Evolutionary conservation across 1,139 yeast species (phyloP).

Genomic region (Hyphopichia wangnamkhiaoensis): DNA sequence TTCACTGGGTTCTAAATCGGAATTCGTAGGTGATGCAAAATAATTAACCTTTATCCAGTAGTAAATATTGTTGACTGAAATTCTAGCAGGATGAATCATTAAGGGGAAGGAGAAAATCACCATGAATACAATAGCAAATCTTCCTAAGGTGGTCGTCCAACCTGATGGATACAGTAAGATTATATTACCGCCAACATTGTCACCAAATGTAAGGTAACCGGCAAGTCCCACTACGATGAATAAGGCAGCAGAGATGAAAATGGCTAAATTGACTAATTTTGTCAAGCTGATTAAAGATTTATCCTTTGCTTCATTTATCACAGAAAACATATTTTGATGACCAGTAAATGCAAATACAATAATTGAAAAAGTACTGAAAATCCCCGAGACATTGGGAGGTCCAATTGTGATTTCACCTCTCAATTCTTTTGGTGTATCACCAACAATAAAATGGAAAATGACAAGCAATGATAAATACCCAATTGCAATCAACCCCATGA

Average conservation of each 20-base stretch:
- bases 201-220: slow-evolving; percentile 49
- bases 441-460: slow-evolving; percentile 32
- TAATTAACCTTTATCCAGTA: slow-evolving; percentile 41
- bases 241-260: slow-evolving; percentile 37
- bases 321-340: slow-evolving; percentile 53
- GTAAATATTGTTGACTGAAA: slow-evolving; percentile 74
- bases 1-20: slow-evolving; percentile 2
- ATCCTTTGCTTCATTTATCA: slow-evolving; percentile 53
- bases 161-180: slow-evolving; percentile 63
- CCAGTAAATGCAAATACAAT: slow-evolving; percentile 53
- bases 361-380: slow-evolving; percentile 60
- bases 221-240: slow-evolving; percentile 43
- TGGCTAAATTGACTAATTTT: slow-evolving; percentile 55
- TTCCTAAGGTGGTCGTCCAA: slow-evolving; percentile 60
- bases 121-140: slow-evolving; percentile 75
- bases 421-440: slow-evolving; percentile 45
- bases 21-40: too few species aligned
- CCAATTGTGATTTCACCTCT: slow-evolving; percentile 58
- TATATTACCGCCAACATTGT: slow-evolving; percentile 67
- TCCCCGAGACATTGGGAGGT: slow-evolving; percentile 60
- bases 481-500: slow-evolving; percentile 43
- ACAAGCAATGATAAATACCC: slow-evolving; percentile 41
- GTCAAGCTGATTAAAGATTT: slow-evolving; percentile 53
- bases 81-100: slow-evolving; percentile 90
- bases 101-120: slow-evolving; percentile 87